Evolutionary conservation across 179 eudicot genomes (phyloP).

Genomic region (Nepenthes alata): DNA sequence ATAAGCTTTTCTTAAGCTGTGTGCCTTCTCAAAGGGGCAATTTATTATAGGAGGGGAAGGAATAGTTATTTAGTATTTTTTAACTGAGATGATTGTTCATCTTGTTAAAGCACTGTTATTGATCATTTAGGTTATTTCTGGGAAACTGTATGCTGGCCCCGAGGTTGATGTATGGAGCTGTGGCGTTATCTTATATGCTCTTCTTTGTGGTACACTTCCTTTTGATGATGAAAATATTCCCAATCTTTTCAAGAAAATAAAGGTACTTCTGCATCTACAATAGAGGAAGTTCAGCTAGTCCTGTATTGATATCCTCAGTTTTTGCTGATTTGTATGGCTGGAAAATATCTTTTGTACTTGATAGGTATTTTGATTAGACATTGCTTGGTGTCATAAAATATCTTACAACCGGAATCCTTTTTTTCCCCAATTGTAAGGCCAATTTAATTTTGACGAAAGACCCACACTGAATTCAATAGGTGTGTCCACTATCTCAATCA

Average conservation of each 20-base stretch:
- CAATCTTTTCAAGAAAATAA: slow-evolving; percentile 83
- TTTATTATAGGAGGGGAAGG: not conserved
- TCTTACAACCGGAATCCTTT: no score
- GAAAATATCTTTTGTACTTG: not conserved
- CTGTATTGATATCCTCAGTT: no score
- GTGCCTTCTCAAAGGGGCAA: not conserved
- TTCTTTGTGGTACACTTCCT: slow-evolving; percentile 93
- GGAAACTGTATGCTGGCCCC: slow-evolving; percentile 93
- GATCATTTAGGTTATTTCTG: slow-evolving; percentile 62
- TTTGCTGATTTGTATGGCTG: not conserved
- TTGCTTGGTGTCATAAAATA: no score
- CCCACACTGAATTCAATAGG: no score
- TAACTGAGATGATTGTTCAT: not conserved
- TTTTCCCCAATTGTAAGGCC: no score
- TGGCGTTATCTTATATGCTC: slow-evolving; percentile 93
- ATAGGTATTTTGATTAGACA: no score
- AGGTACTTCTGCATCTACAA: slow-evolving; percentile 30
- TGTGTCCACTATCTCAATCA: no score
- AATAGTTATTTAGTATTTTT: not conserved
- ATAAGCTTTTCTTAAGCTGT: not conserved
- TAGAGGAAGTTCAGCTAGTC: not conserved
- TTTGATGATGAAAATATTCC: slow-evolving; percentile 95
- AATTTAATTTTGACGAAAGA: no score
- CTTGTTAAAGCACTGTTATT: not conserved
- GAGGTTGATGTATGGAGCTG: slow-evolving; percentile 99